Percentiles rank a stretch among this genome's conserved stretches.
These are phyloP conservation scores for Ganoderma meredithae DNA, from an alignment of 1,284 basidiomycete species.

Conservation along the genomic window DNA sequence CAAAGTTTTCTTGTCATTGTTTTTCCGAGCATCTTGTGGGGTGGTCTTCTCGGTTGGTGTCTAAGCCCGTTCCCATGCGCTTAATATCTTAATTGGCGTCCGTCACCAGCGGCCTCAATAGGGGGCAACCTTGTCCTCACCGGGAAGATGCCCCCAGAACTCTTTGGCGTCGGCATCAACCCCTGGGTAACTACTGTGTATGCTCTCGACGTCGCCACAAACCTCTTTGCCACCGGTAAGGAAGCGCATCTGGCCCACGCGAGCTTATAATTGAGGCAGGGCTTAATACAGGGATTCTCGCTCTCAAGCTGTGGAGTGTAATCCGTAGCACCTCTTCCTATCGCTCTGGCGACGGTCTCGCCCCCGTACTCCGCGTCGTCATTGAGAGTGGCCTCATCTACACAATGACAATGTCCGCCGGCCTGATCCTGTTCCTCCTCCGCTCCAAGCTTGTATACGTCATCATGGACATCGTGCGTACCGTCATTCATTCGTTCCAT, in stretches of 20 bases:
- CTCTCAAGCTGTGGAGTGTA: constrained; percentile 36
- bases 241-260: too few relatives aligned
- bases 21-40: constrained; percentile 37
- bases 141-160: constrained; percentile 20
- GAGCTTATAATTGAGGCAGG: too few relatives aligned
- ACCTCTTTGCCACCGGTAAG: constrained; percentile 41
- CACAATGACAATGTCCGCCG: constrained; percentile 40
- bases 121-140: constrained; percentile 16
- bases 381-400: constrained; percentile 44
- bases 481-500: not conserved
- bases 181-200: constrained; percentile 42
- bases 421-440: constrained; percentile 40
- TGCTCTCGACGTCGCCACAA: constrained; percentile 38
- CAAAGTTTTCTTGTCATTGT: constrained; percentile 34
- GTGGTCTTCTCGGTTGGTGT: constrained; percentile 30
- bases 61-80: not conserved
- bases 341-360: constrained; percentile 27
- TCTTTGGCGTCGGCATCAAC: constrained; percentile 30
- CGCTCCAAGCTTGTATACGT: constrained; percentile 40
- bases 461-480: constrained; percentile 41
- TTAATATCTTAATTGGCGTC: not conserved
- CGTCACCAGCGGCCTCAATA: constrained; percentile 14
- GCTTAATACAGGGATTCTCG: constrained; percentile 34
- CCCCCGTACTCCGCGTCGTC: constrained; percentile 39
- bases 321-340: constrained; percentile 27